Base-by-base conservation (phyloP, 2,329 filamentous ascomycete species). In the Phaeoacremonium minimum region DNA sequence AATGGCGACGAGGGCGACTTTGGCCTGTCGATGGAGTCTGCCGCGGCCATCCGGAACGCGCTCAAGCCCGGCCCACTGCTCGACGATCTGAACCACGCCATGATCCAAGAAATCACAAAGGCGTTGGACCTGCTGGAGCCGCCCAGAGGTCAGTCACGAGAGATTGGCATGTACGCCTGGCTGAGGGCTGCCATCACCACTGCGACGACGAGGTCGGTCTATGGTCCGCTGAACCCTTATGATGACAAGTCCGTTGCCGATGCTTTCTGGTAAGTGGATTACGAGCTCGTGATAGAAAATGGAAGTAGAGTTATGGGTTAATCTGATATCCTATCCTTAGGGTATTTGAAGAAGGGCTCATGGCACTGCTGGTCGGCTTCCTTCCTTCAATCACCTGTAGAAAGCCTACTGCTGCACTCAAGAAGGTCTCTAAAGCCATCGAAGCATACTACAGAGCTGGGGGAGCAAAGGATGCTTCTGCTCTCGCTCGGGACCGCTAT, bases 301-400 rank as follows among this genome's bases (percentile, higher is more conserved):
- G 12, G 12, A 9, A 9, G 1, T 4, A 16, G 19, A 17, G 9
- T 18, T 17, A 8, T 7, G 4, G 3, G 7, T 11, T 28, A 18
- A 20, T 3, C 7, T 22, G 3, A 1, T 30, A n/a, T n/a, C n/a
- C 6, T 13, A 3, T 30, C 12, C 12, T 15, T 12, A 41, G 64
- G 64, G 58, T 63, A 32, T 69, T 68, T 44, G 66, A 69, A 35
- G 57, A 63, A 34, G 64, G 64, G 5, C 49, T 69, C 1, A 60
- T 62, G 2, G 48, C 50, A 11, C 46, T 69, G 14, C 46, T 68
- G 11, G 50, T 63, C 3, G 56, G 57, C 5, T 32, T 64, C 3
- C 32, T 53, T 3, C 63, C 64, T 1, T 56, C 56, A 2, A 14
- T 67, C 8, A 63, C 59, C 8, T 64, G 63, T 6, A 41, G 51